Evolutionary conservation across 306 rosid genomes (phyloP).

Genomic region (Trifolium subterraneum): DNA sequence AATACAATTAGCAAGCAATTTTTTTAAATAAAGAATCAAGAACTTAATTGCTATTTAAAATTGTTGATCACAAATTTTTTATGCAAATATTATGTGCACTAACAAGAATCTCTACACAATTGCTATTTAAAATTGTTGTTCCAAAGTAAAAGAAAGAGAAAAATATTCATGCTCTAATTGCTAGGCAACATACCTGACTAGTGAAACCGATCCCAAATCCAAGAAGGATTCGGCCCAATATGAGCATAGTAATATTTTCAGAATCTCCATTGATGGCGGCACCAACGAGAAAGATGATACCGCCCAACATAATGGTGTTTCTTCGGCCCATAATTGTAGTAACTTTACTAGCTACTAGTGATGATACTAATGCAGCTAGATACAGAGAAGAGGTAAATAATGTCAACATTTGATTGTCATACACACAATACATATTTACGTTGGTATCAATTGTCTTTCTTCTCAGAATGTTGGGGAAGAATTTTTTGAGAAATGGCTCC

Average conservation of each 20-base stretch:
- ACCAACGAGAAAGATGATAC: slow-evolving; percentile 59
- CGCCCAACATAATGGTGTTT: slow-evolving; percentile 65
- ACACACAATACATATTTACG: slow-evolving; percentile 64
- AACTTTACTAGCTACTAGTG: slow-evolving; percentile 62
- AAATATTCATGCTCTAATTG: too few relatives aligned
- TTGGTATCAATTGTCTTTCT: slow-evolving; percentile 42
- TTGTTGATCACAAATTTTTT: too few relatives aligned
- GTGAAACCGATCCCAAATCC: slow-evolving; percentile 76
- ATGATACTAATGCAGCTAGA: slow-evolving; percentile 56
- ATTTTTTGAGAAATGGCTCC: slow-evolving; percentile 59
- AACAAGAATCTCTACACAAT: too few relatives aligned
- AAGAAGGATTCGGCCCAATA: slow-evolving; percentile 66
- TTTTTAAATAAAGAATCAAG: neutral
- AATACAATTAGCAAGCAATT: neutral
- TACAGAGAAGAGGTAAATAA: slow-evolving; percentile 69
- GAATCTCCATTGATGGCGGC: slow-evolving; percentile 70
- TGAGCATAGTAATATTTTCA: slow-evolving; percentile 63
- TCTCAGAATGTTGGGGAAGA: slow-evolving; percentile 61
- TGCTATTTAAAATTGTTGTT: too few relatives aligned
- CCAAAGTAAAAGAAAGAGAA: neutral
- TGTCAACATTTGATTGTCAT: slow-evolving; percentile 69
- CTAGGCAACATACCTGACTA: slow-evolving; percentile 52
- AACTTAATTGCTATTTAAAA: too few relatives aligned
- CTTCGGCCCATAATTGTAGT: slow-evolving; percentile 50
- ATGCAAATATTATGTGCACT: too few relatives aligned